Evolutionary conservation across 1,284 basidiomycete species (phyloP), one percentile per base, ranked within the genome.

Genomic region (Melampsora larici-populina): DNA sequence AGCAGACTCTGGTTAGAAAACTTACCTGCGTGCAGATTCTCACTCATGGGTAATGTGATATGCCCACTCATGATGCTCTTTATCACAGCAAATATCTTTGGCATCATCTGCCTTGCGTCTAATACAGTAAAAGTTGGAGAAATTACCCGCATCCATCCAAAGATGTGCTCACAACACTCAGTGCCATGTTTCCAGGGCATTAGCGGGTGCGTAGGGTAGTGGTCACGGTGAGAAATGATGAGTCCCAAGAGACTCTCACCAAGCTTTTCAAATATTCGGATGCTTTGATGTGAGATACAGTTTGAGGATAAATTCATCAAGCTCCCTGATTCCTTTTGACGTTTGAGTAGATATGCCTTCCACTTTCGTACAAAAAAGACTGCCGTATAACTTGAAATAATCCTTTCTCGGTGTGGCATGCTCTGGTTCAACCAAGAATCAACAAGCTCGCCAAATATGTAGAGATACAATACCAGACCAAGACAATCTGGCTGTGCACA

Each of bases 231-330:
- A n/a, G n/a, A n/a, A n/a, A n/a, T n/a, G n/a, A n/a, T n/a, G n/a
- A n/a, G n/a, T n/a, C n/a, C n/a, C n/a, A n/a, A n/a, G 65, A 66
- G 4, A 66, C 60, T 26, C 60, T 71, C 21, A 71, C 43, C 65
- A 46, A 67, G 65, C 18, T 24, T 2, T 3, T 36, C 26, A 40
- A 67, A 43, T 8, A 67, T 67, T 18, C 33, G 46, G 3, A 49
- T 43, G 43, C 66, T 68, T 68, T 48, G 66, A 68, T 68, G 43
- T 68, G 66, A 68, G 21, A 68, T 49, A 4, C 66, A 43, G 51
- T 68, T 68, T 43, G 29, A 26, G 15, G 46, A 24, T 18, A 68
- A 29, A 68, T 24, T 49, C 66, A 68, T 68, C 15, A 68, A 29
- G 29, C 66, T 49, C 0, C 21, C 18, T 1, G 66, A 26, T 6